Base-by-base conservation (phyloP, 495 filamentous ascomycete species). In the Halenospora varia region DNA sequence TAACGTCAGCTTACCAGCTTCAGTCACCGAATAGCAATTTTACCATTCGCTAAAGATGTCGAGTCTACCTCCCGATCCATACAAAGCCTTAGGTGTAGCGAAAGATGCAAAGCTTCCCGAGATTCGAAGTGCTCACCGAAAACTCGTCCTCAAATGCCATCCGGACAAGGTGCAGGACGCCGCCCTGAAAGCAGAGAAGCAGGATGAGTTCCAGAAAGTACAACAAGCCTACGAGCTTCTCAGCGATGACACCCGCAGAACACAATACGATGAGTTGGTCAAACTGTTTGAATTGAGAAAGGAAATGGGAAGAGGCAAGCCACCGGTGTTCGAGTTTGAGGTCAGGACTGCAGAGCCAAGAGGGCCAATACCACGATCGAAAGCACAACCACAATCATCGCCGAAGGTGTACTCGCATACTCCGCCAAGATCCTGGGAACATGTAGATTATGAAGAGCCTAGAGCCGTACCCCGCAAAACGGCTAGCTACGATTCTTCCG, bases 151-250 rank as follows among this genome's bases (percentile, higher is more conserved):
- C 55, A 91, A 90, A 73, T 92, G 85, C 68, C 94, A 98, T 68
- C 94, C 94, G 26, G 94, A 98, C 78, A 97, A 97, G 76, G 82
- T 97, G 49, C 83, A 90, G 64, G 88, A 95, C 59, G 79, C 85
- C 62, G 77, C 86, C 24, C 73, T 80, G 53, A 85, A 86, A 56
- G 75, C 73, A 51, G 73, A 81, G 61, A 94, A 92, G 67, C 80
- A 85, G 55, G 85, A 89, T 55, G 83, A 96, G 73, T 98, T 97
- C 69, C 90, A 97, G 71, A 86, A 86, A 70, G 90, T 97, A 26
- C 93, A 97, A 70, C 82, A 92, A 60, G 90, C 94, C 47, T 98
- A 95, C 70, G 94, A 97, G 72, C 75, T 95, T 13, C 82, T 98
- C 45, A 90, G 84, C 66, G 88, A 97, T 68, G 87, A 92, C 24